phyloP scores from a whole-genome alignment of 2,329 filamentous ascomycete species.

The Pseudomassariella vexata region DNA sequence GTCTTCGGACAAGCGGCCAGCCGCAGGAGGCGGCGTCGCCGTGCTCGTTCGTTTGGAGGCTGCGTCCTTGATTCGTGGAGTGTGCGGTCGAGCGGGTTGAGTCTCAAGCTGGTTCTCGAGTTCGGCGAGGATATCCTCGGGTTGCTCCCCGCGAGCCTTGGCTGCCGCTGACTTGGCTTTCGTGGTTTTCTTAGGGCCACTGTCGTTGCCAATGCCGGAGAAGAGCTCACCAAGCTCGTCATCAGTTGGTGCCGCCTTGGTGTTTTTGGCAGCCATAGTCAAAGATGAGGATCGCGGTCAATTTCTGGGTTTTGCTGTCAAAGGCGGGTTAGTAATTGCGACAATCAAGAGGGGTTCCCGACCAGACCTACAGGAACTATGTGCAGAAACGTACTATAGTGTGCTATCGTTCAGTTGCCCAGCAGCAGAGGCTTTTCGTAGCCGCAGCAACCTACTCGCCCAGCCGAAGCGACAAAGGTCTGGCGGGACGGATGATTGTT shows the following conservation, averaged over 20 bases:
- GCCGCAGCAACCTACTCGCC: too few species aligned
- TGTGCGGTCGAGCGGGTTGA: slow-evolving; percentile 72
- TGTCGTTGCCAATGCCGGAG: slow-evolving; percentile 52
- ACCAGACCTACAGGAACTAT: too few species aligned
- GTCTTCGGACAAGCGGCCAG: slow-evolving; percentile 60
- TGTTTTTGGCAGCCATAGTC: slow-evolving; percentile 56
- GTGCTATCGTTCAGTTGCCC: too few species aligned
- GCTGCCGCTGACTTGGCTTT: slow-evolving; percentile 44
- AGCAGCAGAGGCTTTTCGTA: too few species aligned
- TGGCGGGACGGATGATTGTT: too few species aligned
- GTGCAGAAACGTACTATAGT: too few species aligned
- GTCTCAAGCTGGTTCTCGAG: slow-evolving; percentile 73
- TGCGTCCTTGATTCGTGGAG: slow-evolving; percentile 63
- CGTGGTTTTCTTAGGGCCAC: slow-evolving; percentile 42
- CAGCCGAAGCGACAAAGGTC: too few species aligned
- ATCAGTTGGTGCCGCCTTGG: slow-evolving; percentile 49
- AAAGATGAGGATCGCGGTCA: too few species aligned
- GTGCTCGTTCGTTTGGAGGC: slow-evolving; percentile 44
- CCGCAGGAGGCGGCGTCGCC: slow-evolving; percentile 38
- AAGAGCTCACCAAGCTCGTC: slow-evolving; percentile 63
- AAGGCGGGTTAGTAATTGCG: too few species aligned
- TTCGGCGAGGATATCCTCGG: slow-evolving; percentile 72
- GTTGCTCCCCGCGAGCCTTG: slow-evolving; percentile 33
- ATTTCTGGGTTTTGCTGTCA: too few species aligned
- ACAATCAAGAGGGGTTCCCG: too few species aligned